These are phyloP conservation scores for Globisporangium lucens DNA, from an alignment of 352 stramenopile genomes.

Conservation along the genomic window DNA sequence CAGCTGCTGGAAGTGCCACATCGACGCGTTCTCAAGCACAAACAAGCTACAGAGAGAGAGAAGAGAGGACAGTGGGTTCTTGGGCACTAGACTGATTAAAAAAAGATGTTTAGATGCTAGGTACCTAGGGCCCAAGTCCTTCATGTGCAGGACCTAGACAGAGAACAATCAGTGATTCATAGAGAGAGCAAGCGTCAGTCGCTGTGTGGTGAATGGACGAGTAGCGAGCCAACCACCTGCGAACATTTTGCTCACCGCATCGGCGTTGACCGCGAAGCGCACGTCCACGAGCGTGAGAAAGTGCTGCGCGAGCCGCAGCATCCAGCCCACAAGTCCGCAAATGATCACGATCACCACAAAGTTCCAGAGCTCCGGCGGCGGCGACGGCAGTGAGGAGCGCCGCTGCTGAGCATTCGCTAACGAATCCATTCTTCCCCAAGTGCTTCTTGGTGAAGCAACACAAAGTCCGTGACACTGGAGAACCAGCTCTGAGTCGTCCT, in stretches of 20 bases:
- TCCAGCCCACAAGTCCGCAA: constrained; percentile 42
- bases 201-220: not conserved
- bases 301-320: constrained; percentile 37
- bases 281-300: constrained; percentile 36
- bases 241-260: constrained; percentile 30
- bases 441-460: not conserved
- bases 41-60: constrained; percentile 24
- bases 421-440: not conserved
- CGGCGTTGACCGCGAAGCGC: constrained; percentile 33
- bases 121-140: constrained; percentile 32
- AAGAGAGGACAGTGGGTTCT: not conserved
- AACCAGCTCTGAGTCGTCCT: not conserved
- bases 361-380: constrained; percentile 62
- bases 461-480: not conserved
- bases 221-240: not conserved
- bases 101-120: not conserved
- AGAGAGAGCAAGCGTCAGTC: constrained; percentile 2
- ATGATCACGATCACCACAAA: constrained; percentile 40
- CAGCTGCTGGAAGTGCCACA: constrained; percentile 69
- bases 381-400: constrained; percentile 7
- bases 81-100: not conserved
- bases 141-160: constrained; percentile 23
- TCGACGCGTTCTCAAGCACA: constrained; percentile 46
- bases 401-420: not conserved
- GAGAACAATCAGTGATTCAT: not conserved